A percentile compares a stretch with the other conserved stretches of the same genome.
Conservation (phyloP, 2,329 filamentous ascomycete genomes). For the Aspergillus transmontanensis region DNA sequence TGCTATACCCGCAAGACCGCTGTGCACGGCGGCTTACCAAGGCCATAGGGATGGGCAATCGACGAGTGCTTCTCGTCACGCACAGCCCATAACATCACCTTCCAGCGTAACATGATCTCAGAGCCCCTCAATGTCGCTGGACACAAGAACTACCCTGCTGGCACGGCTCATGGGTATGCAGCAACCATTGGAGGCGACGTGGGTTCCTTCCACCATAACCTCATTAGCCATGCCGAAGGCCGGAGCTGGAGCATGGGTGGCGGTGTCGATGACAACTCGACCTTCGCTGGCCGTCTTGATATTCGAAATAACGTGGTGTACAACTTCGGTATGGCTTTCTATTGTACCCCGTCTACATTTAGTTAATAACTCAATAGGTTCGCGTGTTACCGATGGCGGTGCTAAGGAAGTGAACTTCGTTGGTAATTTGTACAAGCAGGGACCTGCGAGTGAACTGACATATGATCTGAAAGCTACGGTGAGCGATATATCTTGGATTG, state of each 20-base stretch:
- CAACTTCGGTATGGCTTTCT: slow-evolving; percentile 7
- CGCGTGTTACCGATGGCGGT: slow-evolving; percentile 14
- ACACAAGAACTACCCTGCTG: slow-evolving; percentile 14
- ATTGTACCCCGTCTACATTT: not conserved
- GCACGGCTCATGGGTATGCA: slow-evolving; percentile 14
- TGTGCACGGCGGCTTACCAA: not conserved
- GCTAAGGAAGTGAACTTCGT: slow-evolving; percentile 17
- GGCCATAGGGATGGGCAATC: slow-evolving; percentile 9
- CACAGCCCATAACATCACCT: slow-evolving; percentile 14
- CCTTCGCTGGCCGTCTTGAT: slow-evolving; percentile 11
- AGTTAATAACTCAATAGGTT: not conserved
- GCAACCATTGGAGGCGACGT: slow-evolving; percentile 14
- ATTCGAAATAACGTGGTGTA: slow-evolving; percentile 17
- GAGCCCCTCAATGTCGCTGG: slow-evolving; percentile 15
- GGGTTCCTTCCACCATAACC: slow-evolving; percentile 12
- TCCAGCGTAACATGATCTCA: slow-evolving; percentile 15
- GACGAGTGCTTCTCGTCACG: slow-evolving; percentile 14
- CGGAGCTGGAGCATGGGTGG: slow-evolving; percentile 17
- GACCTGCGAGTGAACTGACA: slow-evolving; percentile 4
- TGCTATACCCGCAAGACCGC: not conserved
- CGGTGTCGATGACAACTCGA: slow-evolving; percentile 12
- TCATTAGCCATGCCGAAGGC: slow-evolving; percentile 14
- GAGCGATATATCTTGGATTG: not conserved
- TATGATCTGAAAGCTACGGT: slow-evolving; percentile 9
- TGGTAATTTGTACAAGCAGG: slow-evolving; percentile 15